A percentile compares a stretch with the other conserved stretches of the same genome.
phyloP scores from a whole-genome alignment of 176 grass and related monocot genomes.

The Carex kokanica region DNA sequence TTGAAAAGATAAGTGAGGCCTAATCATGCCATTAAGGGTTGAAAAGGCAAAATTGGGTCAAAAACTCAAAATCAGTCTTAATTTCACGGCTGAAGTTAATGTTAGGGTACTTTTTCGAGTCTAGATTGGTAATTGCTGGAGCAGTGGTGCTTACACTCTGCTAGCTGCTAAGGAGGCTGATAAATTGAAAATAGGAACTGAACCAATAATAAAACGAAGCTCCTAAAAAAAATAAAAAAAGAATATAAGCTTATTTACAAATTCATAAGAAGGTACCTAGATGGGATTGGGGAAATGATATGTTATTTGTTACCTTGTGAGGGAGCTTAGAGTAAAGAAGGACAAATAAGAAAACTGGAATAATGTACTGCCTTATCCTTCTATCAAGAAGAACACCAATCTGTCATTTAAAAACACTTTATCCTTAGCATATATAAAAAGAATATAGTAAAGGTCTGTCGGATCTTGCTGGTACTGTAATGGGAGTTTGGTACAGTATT shows the following conservation, averaged over 20 bases:
- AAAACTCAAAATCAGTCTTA: not conserved
- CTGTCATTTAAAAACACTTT: conserved; percentile 44
- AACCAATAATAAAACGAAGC: conserved; percentile 83
- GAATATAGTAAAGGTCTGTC: conserved; percentile 7
- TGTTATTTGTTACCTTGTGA: conserved; percentile 62
- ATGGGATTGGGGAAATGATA: not conserved
- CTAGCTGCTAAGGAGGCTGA: conserved; percentile 79
- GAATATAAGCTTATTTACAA: not conserved
- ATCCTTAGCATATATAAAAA: not conserved
- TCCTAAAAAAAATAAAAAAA: conserved; percentile 42
- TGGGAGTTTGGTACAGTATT: not conserved
- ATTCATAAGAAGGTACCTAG: not conserved
- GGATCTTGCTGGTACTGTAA: not conserved
- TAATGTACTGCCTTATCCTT: conserved; percentile 64
- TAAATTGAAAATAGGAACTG: conserved; percentile 84
- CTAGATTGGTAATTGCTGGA: conserved; percentile 15
- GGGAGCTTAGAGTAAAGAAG: conserved; percentile 94
- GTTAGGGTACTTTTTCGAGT: not conserved
- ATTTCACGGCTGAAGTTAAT: not conserved
- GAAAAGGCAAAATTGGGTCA: not conserved
- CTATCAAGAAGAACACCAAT: conserved; percentile 70
- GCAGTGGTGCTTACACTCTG: conserved; percentile 57
- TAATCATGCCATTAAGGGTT: not conserved
- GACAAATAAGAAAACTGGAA: conserved; percentile 92
- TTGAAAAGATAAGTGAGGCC: not conserved